phyloP scores from a whole-genome alignment of 2,329 filamentous ascomycete species.

The Xylaria sp. region DNA sequence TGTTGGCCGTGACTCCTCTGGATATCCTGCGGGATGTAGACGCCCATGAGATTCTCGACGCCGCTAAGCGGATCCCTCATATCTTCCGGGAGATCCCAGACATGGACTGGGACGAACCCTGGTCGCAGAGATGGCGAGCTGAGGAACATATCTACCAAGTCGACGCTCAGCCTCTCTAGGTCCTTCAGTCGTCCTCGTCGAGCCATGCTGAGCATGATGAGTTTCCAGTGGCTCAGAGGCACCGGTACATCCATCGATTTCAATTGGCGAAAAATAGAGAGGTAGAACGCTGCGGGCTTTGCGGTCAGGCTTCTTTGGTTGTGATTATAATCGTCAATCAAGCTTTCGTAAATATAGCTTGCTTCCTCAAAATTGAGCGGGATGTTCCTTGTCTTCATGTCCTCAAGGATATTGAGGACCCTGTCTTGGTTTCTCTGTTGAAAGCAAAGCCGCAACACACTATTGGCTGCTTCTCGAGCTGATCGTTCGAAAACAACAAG shows the following conservation, averaged over 20 bases:
- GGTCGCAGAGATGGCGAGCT: constrained; percentile 43
- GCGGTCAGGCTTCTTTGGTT: constrained; percentile 35
- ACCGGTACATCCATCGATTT: constrained; percentile 55
- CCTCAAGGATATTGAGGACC: constrained; percentile 51
- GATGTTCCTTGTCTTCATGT: constrained; percentile 52
- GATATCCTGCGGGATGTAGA: constrained; percentile 57
- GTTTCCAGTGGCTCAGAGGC: constrained; percentile 55
- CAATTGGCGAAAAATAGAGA: constrained; percentile 51
- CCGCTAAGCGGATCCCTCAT: constrained; percentile 48
- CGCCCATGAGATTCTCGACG: constrained; percentile 49
- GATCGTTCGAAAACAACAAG: constrained; percentile 49
- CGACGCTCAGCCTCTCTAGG: constrained; percentile 57
- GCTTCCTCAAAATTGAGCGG: constrained; percentile 48
- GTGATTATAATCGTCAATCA: constrained; percentile 43
- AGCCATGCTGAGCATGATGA: constrained; percentile 57
- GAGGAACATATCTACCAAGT: constrained; percentile 55
- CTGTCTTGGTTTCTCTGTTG: constrained; percentile 43
- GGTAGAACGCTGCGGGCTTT: constrained; percentile 46
- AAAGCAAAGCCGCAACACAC: constrained; percentile 49
- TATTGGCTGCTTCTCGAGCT: constrained; percentile 49
- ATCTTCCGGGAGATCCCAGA: constrained; percentile 54
- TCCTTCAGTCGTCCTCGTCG: constrained; percentile 57
- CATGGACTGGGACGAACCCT: constrained; percentile 56
- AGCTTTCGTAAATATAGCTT: constrained; percentile 45
- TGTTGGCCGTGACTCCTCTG: constrained; percentile 55